Evolutionary conservation across 371 early-diverging fungal species (phyloP).

Genomic region (Actinomucor elegans): DNA sequence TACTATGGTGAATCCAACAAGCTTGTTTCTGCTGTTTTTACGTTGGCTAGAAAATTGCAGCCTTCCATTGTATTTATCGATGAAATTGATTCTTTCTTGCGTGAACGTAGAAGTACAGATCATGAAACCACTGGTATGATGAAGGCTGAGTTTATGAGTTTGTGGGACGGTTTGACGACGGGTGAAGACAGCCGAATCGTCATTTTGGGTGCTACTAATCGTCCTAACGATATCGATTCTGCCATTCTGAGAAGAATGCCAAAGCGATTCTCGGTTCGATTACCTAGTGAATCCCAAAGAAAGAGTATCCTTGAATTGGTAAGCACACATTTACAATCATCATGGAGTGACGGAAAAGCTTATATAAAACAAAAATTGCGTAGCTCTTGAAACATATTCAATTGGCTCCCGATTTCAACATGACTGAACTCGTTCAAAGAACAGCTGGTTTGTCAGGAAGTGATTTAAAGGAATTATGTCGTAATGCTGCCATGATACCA

Average conservation of each 20-base stretch:
- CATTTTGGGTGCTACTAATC: constrained; percentile 93
- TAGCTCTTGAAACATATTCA: constrained; percentile 75
- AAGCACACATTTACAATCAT: constrained; percentile 10
- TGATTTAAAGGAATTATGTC: constrained; percentile 95
- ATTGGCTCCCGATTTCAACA: constrained; percentile 71
- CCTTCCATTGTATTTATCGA: constrained; percentile 97
- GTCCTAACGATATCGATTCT: constrained; percentile 96
- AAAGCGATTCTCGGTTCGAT: constrained; percentile 86
- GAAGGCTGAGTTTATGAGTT: constrained; percentile 98
- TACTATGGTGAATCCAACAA: constrained; percentile 98
- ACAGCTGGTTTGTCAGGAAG: constrained; percentile 93
- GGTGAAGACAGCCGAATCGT: constrained; percentile 77
- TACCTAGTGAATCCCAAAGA: constrained; percentile 91
- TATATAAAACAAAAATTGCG: not conserved
- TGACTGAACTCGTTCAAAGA: constrained; percentile 68
- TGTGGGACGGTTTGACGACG: constrained; percentile 96
- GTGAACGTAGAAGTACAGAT: constrained; percentile 89
- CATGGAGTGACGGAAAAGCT: not conserved
- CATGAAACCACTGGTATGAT: constrained; percentile 96
- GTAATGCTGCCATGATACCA: constrained; percentile 95
- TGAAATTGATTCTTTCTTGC: constrained; percentile 95
- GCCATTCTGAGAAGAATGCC: constrained; percentile 98
- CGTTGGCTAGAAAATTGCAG: constrained; percentile 90
- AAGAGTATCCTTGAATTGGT: constrained; percentile 85
- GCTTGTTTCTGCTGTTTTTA: constrained; percentile 89